phyloP scores from a whole-genome alignment of 2,329 filamentous ascomycete genomes.

The Myriosclerotinia curreyana region DNA sequence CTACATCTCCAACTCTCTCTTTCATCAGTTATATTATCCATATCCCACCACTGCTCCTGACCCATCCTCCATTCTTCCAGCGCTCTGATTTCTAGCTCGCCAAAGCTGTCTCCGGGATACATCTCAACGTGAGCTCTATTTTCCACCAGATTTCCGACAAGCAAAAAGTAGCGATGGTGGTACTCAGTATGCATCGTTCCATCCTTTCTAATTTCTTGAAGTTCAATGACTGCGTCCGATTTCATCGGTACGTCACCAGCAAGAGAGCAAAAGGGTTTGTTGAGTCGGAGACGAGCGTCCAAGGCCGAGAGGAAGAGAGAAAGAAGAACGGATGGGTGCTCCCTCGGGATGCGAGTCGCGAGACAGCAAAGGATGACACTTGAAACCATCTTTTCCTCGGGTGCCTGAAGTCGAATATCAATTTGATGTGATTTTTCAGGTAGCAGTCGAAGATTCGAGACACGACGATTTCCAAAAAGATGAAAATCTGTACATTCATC shows the following conservation, averaged over 20 bases:
- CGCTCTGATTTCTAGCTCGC: background rate
- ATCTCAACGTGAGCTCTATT: slow-evolving; percentile 14
- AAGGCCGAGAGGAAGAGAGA: slow-evolving; percentile 3
- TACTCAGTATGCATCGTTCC: background rate
- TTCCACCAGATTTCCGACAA: background rate
- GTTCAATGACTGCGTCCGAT: background rate
- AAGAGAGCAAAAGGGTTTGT: background rate
- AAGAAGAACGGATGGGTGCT: background rate
- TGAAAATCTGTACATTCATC: no score
- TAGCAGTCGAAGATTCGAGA: background rate
- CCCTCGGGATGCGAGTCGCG: background rate
- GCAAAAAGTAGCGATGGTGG: background rate
- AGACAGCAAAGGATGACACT: background rate
- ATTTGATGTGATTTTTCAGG: background rate
- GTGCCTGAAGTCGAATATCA: background rate
- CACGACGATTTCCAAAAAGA: no score
- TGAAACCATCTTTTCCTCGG: background rate
- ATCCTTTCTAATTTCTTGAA: background rate
- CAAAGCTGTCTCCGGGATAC: slow-evolving; percentile 5
- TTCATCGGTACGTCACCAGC: background rate
- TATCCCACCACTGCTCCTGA: background rate
- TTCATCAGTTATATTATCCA: background rate
- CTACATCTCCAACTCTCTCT: slow-evolving; percentile 3
- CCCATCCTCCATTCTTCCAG: background rate
- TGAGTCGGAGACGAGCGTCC: background rate